Evolutionary conservation across 495 filamentous ascomycete genomes (phyloP).

Genomic region (Xylona heveae): DNA sequence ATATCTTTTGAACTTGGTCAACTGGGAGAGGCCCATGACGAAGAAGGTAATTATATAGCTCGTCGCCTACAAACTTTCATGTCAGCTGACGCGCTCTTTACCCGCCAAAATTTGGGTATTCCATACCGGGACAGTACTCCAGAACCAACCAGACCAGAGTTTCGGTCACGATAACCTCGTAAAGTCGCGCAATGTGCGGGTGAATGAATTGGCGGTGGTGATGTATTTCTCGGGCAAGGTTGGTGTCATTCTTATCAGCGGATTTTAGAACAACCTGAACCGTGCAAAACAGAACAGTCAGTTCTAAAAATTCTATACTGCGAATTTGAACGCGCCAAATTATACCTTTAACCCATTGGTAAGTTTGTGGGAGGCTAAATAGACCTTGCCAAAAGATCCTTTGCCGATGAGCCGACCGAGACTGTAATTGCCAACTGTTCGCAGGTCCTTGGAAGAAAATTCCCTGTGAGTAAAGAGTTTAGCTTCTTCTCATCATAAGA

Average conservation of each 20-base stretch:
- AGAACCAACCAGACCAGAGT: slow-evolving; percentile 84
- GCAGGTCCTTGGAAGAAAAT: slow-evolving; percentile 81
- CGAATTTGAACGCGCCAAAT: slow-evolving; percentile 1
- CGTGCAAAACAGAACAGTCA: too few relatives aligned
- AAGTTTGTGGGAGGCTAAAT: slow-evolving; percentile 88
- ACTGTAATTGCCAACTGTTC: slow-evolving; percentile 83
- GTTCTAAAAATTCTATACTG: background rate
- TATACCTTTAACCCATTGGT: slow-evolving; percentile 94
- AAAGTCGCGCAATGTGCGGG: slow-evolving; percentile 88
- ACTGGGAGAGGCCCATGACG: slow-evolving; percentile 64
- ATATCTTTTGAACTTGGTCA: slow-evolving; percentile 85
- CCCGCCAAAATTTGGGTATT: background rate
- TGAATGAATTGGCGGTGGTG: slow-evolving; percentile 96
- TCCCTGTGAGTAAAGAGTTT: slow-evolving; percentile 34
- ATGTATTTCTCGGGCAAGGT: slow-evolving; percentile 91
- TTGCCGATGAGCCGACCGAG: slow-evolving; percentile 86
- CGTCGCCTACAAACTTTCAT: slow-evolving; percentile 42
- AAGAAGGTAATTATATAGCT: slow-evolving; percentile 88
- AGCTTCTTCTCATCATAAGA: too few relatives aligned
- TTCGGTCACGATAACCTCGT: slow-evolving; percentile 96
- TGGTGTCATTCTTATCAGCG: slow-evolving; percentile 84
- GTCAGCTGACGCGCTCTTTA: background rate
- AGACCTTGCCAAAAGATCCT: slow-evolving; percentile 95
- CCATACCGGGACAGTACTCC: slow-evolving; percentile 86
- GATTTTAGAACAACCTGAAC: slow-evolving; percentile 88